Base-by-base conservation (phyloP, 1,284 basidiomycete species). In the Apiotrichum sp. region DNA sequence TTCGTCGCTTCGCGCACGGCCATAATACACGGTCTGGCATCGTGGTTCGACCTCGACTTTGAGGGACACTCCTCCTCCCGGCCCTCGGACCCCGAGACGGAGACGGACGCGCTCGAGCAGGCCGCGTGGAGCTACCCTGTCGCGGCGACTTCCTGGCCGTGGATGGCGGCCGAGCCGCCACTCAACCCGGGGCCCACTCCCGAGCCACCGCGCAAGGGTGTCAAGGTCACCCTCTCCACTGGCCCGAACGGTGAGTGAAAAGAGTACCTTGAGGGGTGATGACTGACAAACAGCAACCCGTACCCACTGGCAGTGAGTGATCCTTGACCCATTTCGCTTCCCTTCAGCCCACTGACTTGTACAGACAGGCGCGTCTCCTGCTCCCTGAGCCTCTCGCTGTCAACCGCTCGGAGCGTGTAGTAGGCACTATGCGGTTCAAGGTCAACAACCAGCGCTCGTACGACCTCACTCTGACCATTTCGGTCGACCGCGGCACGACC, bases 331-430 rank as follows among this genome's bases (percentile, higher is more conserved):
- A 4, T 3, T 43, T 55, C 60, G 54, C 61, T 52, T 44, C 22
- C 31, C 43, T 29, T 13, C 6, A 7, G 29, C 31, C 8, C n/a
- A 7, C 34, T 36, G 4, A 34, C 33, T 6, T 16, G 6, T 10
- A n/a, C 50, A 69, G 68, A 56, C 73, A 75, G 66, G 65, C 71
- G 6, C 65, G 72, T 3, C 61, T 73, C 13, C 57, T 75, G 3
- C 64, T 74, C 9, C 65, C 74, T 5, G 76, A 78, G 54, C 76
- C 76, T 7, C 62, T 78, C n/a, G 76, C 76, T 2, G 71, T 70
- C 6, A 78, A 78, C 65, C 69, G 70, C 38, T 67, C 66, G 10
- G 71, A 75, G 51, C 62, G 64, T 31, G 58, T 77, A 4, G 57
- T 65, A 35, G 75, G 73, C n/a, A 53, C 64, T 4, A 62, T 77